Conservation (phyloP, 306 rosid genomes). For the Cucumis melo region DNA sequence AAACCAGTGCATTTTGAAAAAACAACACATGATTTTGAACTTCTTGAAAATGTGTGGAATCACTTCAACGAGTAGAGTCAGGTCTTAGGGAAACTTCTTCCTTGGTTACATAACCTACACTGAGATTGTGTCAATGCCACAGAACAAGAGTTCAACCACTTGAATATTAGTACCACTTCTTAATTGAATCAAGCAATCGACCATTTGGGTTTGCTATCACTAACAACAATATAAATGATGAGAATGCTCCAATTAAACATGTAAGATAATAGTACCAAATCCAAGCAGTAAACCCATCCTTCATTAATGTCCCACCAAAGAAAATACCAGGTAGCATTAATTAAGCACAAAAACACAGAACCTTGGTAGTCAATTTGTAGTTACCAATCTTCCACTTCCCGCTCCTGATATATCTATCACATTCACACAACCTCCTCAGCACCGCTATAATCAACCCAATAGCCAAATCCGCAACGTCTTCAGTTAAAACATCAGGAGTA, state of each 20-base stretch:
- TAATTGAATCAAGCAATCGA: background rate
- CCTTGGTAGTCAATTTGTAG: slow-evolving; percentile 63
- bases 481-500: slow-evolving; percentile 79
- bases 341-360: background rate
- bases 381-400: slow-evolving; percentile 64
- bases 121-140: background rate
- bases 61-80: background rate
- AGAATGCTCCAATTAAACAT: background rate
- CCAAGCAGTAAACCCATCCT: background rate
- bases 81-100: background rate
- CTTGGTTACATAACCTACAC: background rate
- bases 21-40: background rate
- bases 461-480: slow-evolving; percentile 65
- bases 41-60: background rate
- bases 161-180: background rate
- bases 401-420: slow-evolving; percentile 53
- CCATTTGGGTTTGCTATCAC: background rate
- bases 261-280: background rate
- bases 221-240: background rate
- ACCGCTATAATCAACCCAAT: slow-evolving; percentile 45
- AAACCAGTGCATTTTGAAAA: background rate
- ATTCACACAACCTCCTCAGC: slow-evolving; percentile 39
- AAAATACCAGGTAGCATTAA: background rate
- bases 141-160: background rate
- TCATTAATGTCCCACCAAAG: background rate